Base-by-base conservation (phyloP, 1,284 basidiomycete species). In the Pseudozyma sp. region DNA sequence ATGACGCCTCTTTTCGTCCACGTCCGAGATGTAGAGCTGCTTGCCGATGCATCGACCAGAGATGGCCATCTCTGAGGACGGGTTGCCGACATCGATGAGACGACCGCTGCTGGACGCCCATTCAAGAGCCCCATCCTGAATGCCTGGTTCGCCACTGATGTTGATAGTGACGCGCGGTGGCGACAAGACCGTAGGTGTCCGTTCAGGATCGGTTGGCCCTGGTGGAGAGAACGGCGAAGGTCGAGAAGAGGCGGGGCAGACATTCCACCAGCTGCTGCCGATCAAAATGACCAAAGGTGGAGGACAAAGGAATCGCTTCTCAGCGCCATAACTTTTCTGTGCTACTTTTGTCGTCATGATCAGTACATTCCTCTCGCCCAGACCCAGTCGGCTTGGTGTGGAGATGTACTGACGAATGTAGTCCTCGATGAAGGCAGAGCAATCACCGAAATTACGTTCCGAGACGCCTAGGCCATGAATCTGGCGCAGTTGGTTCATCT, bases 281-380 rank as follows among this genome's bases (percentile, higher is more conserved):
- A 97, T 92, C 87, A 98, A 90, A 80, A 95, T 92, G 39, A 94
- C 95, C 52, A 94, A 94, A 5, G 95, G 95, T 57, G 95, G 95
- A 2, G 96, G 96, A 83, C 95, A 97, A 14, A 98, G 89, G 88
- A 97, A 97, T 89, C 95, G 90, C 86, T 97, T 97, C 86, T 98
- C 95, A 12, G 92, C 94, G 43, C 94, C 95, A 83, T 98, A 98
- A 18, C 93, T 94, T 85, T 97, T 97, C 87, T 98, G 96, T 3
- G 94, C 96, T 43, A 97, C 94, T 83, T 93, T 94, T 84, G 93
- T 94, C 25, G 94, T 95, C 92, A 97, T 94, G 81, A 98, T 92
- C 64, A 97, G 92, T 68, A 98, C 90, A 12, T 93, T 95, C 55
- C 94, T 90, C 86, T 98, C 95, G 51, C 95, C 95, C 78, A 93